These are phyloP conservation scores for Lasiosphaeris hirsuta DNA, from an alignment of 495 filamentous ascomycete species.

Conservation along the genomic window DNA sequence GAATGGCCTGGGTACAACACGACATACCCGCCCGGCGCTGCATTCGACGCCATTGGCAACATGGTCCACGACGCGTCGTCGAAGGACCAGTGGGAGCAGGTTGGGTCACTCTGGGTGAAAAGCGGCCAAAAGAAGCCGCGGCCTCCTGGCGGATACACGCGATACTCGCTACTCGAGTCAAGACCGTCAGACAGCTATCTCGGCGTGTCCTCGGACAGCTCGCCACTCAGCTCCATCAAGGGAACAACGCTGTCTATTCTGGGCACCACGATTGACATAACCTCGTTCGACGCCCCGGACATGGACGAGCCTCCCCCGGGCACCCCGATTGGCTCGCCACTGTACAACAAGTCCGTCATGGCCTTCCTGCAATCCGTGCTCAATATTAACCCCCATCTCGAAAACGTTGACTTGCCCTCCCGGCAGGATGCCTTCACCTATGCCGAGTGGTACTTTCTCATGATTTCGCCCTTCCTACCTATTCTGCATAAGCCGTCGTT, in stretches of 20 bases:
- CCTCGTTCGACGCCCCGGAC: constrained; percentile 63
- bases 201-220: constrained; percentile 64
- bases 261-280: constrained; percentile 72
- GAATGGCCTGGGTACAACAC: constrained; percentile 28
- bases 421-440: constrained; percentile 57
- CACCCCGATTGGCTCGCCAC: constrained; percentile 35
- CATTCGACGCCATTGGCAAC: constrained; percentile 27
- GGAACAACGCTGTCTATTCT: constrained; percentile 70
- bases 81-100: constrained; percentile 42
- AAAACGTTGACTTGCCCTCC: constrained; percentile 55
- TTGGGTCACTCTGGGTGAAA: constrained; percentile 50
- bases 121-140: constrained; percentile 22
- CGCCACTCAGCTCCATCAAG: constrained; percentile 66
- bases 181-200: constrained; percentile 65
- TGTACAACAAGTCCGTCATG: constrained; percentile 67
- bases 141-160: constrained; percentile 19
- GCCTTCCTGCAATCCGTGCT: constrained; percentile 60
- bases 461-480: constrained; percentile 68
- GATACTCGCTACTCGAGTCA: constrained; percentile 28
- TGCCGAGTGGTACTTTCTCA: constrained; percentile 68
- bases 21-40: constrained; percentile 29
- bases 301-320: constrained; percentile 56
- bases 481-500: constrained; percentile 70
- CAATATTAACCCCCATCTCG: constrained; percentile 52
- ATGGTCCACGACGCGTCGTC: constrained; percentile 27